These are phyloP conservation scores for Porpolomopsis calyptriformis DNA, from an alignment of 768 basidiomycete genomes.

Conservation along the genomic window DNA sequence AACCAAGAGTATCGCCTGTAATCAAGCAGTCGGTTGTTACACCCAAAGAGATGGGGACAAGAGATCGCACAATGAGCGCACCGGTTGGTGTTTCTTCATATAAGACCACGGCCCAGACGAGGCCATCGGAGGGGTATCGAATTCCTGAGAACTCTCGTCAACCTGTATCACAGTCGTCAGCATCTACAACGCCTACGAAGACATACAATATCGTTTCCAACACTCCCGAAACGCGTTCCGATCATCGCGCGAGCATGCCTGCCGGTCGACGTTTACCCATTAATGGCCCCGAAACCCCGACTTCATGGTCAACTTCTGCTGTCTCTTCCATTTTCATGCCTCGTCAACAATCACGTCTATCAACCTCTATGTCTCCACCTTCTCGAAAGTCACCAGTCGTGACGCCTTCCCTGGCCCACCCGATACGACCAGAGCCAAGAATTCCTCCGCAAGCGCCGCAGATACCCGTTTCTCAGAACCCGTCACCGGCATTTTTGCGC, in stretches of 20 bases:
- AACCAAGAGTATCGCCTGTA: neutral
- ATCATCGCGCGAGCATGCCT: neutral
- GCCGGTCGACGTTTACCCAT: neutral
- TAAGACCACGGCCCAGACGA: neutral
- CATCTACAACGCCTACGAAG: conserved; percentile 12
- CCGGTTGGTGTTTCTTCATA: conserved; percentile 4
- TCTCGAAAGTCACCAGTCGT: conserved; percentile 26
- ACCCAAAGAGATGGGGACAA: conserved; percentile 8
- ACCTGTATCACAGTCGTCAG: conserved; percentile 11
- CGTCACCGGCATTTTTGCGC: conserved; percentile 53
- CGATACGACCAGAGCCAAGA: conserved; percentile 41
- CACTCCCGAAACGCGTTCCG: neutral
- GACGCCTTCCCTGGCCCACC: conserved; percentile 39
- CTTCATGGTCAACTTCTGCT: conserved; percentile 13
- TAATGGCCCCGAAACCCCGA: neutral
- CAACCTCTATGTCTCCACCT: conserved; percentile 17
- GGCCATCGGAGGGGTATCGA: neutral
- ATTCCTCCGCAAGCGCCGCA: conserved; percentile 32
- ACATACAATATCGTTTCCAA: conserved; percentile 1
- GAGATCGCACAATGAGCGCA: conserved; percentile 33
- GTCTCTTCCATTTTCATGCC: conserved; percentile 17
- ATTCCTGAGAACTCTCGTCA: neutral
- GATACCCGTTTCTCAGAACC: conserved; percentile 31
- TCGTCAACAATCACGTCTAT: conserved; percentile 14
- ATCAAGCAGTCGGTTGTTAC: neutral